phyloP scores from a whole-genome alignment of 2,329 filamentous ascomycete species.

The Ophiocordyceps camponoti-saundersi region DNA sequence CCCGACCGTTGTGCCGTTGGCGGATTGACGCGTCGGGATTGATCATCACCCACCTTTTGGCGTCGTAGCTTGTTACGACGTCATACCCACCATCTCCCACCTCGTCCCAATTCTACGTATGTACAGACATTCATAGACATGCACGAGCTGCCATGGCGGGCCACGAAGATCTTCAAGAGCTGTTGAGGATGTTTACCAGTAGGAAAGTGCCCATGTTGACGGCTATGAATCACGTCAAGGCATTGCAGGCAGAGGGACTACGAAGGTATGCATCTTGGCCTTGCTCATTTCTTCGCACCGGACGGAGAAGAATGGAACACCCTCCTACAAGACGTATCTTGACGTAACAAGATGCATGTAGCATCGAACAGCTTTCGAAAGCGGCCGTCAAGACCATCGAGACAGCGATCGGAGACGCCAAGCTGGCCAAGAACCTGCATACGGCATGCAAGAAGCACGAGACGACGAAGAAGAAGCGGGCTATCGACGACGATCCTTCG shows the following conservation, averaged over 20 bases:
- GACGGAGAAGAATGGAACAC: not conserved
- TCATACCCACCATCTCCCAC: not conserved
- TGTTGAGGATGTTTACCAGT: slow-evolving; percentile 40
- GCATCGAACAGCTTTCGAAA: slow-evolving; percentile 37
- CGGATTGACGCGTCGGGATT: not conserved
- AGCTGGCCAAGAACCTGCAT: slow-evolving; percentile 31
- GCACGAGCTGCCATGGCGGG: slow-evolving; percentile 27
- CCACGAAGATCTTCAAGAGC: slow-evolving; percentile 42
- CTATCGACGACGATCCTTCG: slow-evolving; percentile 2
- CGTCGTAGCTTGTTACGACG: not conserved
- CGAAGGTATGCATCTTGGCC: slow-evolving; percentile 26
- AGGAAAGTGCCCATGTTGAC: slow-evolving; percentile 42
- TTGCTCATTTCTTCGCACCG: not conserved
- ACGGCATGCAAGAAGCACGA: slow-evolving; percentile 36
- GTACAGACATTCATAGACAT: too few relatives aligned
- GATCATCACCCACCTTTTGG: not conserved
- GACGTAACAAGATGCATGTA: too few relatives aligned
- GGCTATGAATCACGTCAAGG: slow-evolving; percentile 40
- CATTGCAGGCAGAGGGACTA: slow-evolving; percentile 35
- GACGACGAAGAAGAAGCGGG: slow-evolving; percentile 14
- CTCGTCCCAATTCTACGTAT: too few relatives aligned
- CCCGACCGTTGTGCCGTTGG: slow-evolving; percentile 1
- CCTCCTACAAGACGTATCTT: too few relatives aligned
- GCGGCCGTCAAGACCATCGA: slow-evolving; percentile 26
- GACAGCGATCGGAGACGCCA: slow-evolving; percentile 27